Evolutionary conservation across 768 basidiomycete genomes (phyloP).

Genomic region (Suillus tomentosus): DNA sequence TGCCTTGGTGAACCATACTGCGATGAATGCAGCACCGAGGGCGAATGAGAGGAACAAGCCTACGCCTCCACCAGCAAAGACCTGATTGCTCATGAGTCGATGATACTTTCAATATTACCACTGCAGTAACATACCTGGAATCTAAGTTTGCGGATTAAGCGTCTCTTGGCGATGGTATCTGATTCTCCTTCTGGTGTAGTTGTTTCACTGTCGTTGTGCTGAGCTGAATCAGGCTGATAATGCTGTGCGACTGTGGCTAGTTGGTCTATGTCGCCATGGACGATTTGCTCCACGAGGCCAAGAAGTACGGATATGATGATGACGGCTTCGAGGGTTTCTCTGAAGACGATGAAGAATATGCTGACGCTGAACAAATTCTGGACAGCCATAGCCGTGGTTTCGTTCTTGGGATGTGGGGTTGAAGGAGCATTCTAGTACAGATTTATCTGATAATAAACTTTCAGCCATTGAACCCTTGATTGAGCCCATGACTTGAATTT

Average conservation of each 20-base stretch:
- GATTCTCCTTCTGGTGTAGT: slow-evolving; percentile 27
- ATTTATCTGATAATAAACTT: slow-evolving; percentile 6
- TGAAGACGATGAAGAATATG: slow-evolving; percentile 96
- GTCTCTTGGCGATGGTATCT: slow-evolving; percentile 37
- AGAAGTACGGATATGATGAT: slow-evolving; percentile 93
- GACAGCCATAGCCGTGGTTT: slow-evolving; percentile 47
- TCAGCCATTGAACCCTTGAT: neutral
- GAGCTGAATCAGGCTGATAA: neutral
- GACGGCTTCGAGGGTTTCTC: slow-evolving; percentile 90
- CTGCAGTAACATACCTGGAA: slow-evolving; percentile 47
- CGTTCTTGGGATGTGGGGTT: neutral
- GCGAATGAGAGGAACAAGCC: slow-evolving; percentile 81
- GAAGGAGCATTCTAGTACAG: too few relatives aligned
- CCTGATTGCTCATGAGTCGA: slow-evolving; percentile 40
- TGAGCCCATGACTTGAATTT: neutral
- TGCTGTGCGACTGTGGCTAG: neutral
- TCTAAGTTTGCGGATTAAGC: slow-evolving; percentile 67
- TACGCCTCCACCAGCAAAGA: slow-evolving; percentile 69
- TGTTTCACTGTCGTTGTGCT: slow-evolving; percentile 12
- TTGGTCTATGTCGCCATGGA: slow-evolving; percentile 40
- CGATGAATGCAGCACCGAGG: slow-evolving; percentile 91
- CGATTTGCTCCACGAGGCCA: slow-evolving; percentile 86
- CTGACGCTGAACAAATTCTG: slow-evolving; percentile 83
- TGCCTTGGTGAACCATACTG: slow-evolving; percentile 93
- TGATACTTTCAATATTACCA: neutral